These are phyloP conservation scores for Ustilago sp. DNA, from an alignment of 1,284 basidiomycete genomes.

Conservation along the genomic window DNA sequence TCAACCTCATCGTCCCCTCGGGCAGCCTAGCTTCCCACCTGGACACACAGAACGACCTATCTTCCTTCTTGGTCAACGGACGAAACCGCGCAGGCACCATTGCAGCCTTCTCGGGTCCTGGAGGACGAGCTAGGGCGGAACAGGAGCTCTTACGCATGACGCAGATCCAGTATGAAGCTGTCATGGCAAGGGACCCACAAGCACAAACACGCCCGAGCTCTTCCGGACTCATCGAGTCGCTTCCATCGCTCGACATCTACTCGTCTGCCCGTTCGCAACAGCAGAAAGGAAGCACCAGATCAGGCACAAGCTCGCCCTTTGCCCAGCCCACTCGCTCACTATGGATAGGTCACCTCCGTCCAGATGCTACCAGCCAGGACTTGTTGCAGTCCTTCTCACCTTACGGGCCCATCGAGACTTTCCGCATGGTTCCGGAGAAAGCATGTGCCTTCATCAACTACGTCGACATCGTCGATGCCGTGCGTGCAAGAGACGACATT, in stretches of 20 bases:
- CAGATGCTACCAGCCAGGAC: conserved; percentile 90
- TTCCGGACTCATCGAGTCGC: conserved; percentile 26
- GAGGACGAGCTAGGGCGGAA: conserved; percentile 58
- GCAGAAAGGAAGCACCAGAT: conserved; percentile 12
- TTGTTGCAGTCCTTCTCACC: conserved; percentile 93
- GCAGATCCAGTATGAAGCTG: conserved; percentile 33
- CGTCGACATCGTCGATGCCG: conserved; percentile 91
- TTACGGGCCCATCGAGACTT: conserved; percentile 94
- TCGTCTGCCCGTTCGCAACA: conserved; percentile 13
- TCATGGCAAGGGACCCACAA: conserved; percentile 2
- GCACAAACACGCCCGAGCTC: conserved; percentile 22
- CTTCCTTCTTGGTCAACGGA: conserved; percentile 27
- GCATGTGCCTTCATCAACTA: conserved; percentile 99
- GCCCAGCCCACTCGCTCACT: conserved; percentile 88
- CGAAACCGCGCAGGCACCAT: conserved; percentile 64
- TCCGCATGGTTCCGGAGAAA: conserved; percentile 95
- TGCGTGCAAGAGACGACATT: conserved; percentile 95
- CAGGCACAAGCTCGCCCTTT: conserved; percentile 71
- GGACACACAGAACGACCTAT: conserved; percentile 24
- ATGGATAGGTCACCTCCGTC: conserved; percentile 97
- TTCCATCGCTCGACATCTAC: conserved; percentile 16
- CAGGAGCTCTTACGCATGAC: conserved; percentile 59
- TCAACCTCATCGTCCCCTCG: conserved; percentile 10
- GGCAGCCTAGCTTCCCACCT: not conserved
- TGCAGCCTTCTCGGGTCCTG: conserved; percentile 62